phyloP scores from a whole-genome alignment of 306 rosid species.

The Fagus sylvatica region DNA sequence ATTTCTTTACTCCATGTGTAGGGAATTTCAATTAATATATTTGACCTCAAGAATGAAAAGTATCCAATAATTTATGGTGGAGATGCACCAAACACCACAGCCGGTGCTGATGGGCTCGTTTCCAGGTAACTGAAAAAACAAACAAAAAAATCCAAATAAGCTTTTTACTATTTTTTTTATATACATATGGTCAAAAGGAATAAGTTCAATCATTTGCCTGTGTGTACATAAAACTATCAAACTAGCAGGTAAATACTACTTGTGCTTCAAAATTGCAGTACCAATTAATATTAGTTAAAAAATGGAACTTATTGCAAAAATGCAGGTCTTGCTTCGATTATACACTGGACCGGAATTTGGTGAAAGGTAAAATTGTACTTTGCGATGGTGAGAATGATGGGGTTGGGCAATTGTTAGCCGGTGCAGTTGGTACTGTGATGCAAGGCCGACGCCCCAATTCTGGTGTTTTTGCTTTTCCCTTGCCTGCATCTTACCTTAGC shows the following conservation, averaged over 20 bases:
- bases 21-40: conserved; percentile 53
- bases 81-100: conserved; percentile 39
- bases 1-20: background rate
- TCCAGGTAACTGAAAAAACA: conserved; percentile 40
- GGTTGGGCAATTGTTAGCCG: background rate
- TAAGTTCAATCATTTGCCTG: background rate
- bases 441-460: background rate
- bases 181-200: no score
- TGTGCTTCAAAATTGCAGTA: background rate
- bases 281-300: no score
- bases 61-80: conserved; percentile 44
- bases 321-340: conserved; percentile 1
- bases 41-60: conserved; percentile 28
- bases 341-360: conserved; percentile 27
- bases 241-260: background rate
- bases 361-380: conserved; percentile 53
- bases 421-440: conserved; percentile 40
- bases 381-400: conserved; percentile 7
- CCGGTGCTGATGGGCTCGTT: no score
- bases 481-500: conserved; percentile 34
- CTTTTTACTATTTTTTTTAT: no score
- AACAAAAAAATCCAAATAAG: no score
- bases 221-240: background rate
- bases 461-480: background rate
- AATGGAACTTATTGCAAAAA: background rate